Evolutionary conservation across 169 alveolate species (phyloP), one percentile per base, ranked within the genome.

Genomic region (Eimeria praecox): DNA sequence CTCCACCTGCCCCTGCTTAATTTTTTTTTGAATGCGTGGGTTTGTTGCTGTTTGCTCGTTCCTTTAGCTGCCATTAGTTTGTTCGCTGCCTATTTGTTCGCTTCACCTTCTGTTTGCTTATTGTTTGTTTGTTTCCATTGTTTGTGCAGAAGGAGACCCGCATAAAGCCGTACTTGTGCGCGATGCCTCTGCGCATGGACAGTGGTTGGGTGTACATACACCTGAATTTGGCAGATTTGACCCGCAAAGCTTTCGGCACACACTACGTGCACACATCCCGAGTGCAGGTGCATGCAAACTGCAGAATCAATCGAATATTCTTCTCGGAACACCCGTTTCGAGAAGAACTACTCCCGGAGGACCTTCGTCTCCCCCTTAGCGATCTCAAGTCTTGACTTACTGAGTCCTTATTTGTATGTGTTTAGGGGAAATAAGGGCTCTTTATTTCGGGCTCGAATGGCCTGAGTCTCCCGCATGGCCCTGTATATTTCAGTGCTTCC

Each of bases 131-230:
- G 54, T 88, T 24, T 66, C 82, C 64, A 22, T 35, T 90, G 49
- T 71, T 42, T 90, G 73, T 49, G 44, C 78, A 94, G 96, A 80
- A 98, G 40, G 98, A 98, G 59, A 98, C 99, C 62, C 97, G 99
- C 95, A 99, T 99, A 71, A 98, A 98, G 97, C 99, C 99, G 46
- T 99, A 98, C 97, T 98, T 99, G 95, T 99, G 99, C 94, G 98
- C 99, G 90, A 98, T 99, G 99, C 99, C 99, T 56, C 98, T 99
- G 99, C 98, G 99, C 95, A 97, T 99, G 87, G 99, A 99, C 96
- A 99, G 98, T 97, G 99, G 99, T 54, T 98, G 99, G 99, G 98
- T 98, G 97, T 98, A 98, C 97, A 98, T 99, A 94, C 99, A 99
- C 97, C 98, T 99, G 97, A 98, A 99, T 97, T 97, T 99, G 96